Percentiles rank a stretch among this genome's conserved stretches.
These are phyloP conservation scores for Novymonas esmeraldas DNA, from an alignment of 208 protist genomes.

Conservation along the genomic window DNA sequence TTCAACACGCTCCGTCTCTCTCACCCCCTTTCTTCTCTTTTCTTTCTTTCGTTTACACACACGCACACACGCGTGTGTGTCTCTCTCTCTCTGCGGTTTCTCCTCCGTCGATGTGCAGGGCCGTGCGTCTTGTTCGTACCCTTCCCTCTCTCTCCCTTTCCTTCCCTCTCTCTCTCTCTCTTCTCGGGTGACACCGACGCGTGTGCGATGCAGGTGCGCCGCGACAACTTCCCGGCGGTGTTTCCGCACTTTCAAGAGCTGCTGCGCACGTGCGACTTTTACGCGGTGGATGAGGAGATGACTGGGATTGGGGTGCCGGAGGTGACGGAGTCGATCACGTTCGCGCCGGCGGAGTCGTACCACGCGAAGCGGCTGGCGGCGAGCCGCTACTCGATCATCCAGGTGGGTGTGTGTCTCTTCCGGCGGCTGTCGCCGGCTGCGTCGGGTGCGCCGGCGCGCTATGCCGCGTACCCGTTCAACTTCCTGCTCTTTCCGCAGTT, in stretches of 20 bases:
- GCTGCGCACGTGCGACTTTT: constrained; percentile 77
- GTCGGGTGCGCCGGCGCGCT: constrained; percentile 12
- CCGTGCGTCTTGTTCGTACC: too few species aligned
- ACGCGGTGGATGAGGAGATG: constrained; percentile 90
- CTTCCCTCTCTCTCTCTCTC: too few species aligned
- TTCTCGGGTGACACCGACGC: too few species aligned
- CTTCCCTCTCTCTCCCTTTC: too few species aligned
- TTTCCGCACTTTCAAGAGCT: constrained; percentile 71
- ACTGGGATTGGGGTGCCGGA: constrained; percentile 74
- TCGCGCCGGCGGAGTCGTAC: constrained; percentile 64
- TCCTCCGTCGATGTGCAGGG: too few species aligned
- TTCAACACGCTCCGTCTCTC: too few species aligned
- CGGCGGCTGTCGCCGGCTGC: constrained; percentile 21
- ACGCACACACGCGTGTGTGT: too few species aligned
- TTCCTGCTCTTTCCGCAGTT: constrained; percentile 76
- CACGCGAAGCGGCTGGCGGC: constrained; percentile 64
- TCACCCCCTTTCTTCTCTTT: too few species aligned
- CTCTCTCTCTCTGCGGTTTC: too few species aligned
- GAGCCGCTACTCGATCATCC: constrained; percentile 76
- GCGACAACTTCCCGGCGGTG: constrained; percentile 64
- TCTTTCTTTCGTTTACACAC: too few species aligned
- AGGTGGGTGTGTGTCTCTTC: constrained; percentile 86
- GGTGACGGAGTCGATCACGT: constrained; percentile 61
- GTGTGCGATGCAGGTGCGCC: constrained; percentile 68
- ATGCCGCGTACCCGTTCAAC: constrained; percentile 73